These are phyloP conservation scores for Fusarium cyanostomum DNA, from an alignment of 2,329 filamentous ascomycete genomes.

Conservation along the genomic window DNA sequence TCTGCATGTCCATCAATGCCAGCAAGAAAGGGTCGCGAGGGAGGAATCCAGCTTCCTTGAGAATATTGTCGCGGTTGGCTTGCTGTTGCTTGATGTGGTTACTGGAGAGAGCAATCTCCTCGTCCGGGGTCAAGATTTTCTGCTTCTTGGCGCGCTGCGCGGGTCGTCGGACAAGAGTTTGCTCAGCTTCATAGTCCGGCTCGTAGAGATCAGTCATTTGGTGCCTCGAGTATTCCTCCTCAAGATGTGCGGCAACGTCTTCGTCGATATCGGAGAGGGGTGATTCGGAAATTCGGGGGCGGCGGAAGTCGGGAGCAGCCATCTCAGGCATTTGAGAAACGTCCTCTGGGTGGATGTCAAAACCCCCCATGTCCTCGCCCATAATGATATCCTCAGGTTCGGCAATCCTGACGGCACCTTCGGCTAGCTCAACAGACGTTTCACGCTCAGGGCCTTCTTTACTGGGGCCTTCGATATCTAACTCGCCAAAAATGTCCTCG, in stretches of 20 bases:
- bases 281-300: constrained; percentile 73
- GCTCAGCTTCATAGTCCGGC: constrained; percentile 65
- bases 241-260: constrained; percentile 66
- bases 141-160: constrained; percentile 79
- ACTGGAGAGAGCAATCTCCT: constrained; percentile 79
- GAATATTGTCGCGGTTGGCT: constrained; percentile 83
- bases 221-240: constrained; percentile 64
- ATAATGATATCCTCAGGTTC: constrained; percentile 71
- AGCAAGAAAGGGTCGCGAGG: constrained; percentile 88
- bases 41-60: constrained; percentile 83
- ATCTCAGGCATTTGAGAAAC: constrained; percentile 65
- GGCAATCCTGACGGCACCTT: constrained; percentile 66
- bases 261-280: constrained; percentile 76
- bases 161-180: constrained; percentile 70
- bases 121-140: constrained; percentile 84
- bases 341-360: constrained; percentile 71
- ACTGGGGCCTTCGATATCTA: constrained; percentile 65
- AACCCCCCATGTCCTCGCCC: constrained; percentile 65
- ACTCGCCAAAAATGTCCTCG: constrained; percentile 74
- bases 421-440: constrained; percentile 62
- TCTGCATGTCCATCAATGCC: constrained; percentile 90
- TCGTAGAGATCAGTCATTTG: constrained; percentile 69
- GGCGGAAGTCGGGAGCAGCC: constrained; percentile 58
- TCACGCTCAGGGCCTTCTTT: constrained; percentile 68
- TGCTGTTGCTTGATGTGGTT: constrained; percentile 87